phyloP scores from a whole-genome alignment of 306 rosid genomes.

The Rosa multiflora region DNA sequence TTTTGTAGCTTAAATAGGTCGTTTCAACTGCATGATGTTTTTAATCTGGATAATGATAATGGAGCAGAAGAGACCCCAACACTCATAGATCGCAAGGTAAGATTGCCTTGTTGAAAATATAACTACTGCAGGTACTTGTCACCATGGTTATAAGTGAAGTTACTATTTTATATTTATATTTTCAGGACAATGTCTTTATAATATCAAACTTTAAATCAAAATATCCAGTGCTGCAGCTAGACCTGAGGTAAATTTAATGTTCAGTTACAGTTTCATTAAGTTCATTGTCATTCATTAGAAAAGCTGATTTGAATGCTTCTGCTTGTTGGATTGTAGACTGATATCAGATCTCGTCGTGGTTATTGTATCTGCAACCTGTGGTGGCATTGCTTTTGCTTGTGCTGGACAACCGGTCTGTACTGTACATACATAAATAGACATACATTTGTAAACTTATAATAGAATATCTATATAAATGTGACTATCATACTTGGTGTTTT shows the following conservation, averaged over 20 bases:
- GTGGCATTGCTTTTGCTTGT: slow-evolving; percentile 63
- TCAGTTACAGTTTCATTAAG: not conserved
- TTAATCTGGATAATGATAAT: slow-evolving; percentile 76
- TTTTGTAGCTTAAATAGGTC: slow-evolving; percentile 50
- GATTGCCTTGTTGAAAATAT: slow-evolving; percentile 22
- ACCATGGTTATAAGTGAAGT: not conserved
- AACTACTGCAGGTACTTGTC: slow-evolving; percentile 3
- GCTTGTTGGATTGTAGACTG: slow-evolving; percentile 37
- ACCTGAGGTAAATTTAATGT: slow-evolving; percentile 39
- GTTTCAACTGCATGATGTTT: slow-evolving; percentile 75
- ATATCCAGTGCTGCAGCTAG: slow-evolving; percentile 60
- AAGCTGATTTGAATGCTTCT: slow-evolving; percentile 20
- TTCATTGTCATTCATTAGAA: slow-evolving; percentile 1
- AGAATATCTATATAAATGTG: not conserved
- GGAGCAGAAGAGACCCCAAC: slow-evolving; percentile 93
- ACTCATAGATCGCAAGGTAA: slow-evolving; percentile 93
- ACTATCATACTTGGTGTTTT: not conserved
- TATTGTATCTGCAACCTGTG: slow-evolving; percentile 60
- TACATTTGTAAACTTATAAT: not conserved
- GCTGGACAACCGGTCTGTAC: slow-evolving; percentile 58
- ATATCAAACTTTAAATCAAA: slow-evolving; percentile 57
- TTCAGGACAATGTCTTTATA: slow-evolving; percentile 53
- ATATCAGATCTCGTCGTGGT: slow-evolving; percentile 56
- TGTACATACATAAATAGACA: not conserved
- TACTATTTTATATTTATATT: not conserved